phyloP scores from a whole-genome alignment of 1,284 basidiomycete genomes.

The Cutaneotrichosporon sp. region DNA sequence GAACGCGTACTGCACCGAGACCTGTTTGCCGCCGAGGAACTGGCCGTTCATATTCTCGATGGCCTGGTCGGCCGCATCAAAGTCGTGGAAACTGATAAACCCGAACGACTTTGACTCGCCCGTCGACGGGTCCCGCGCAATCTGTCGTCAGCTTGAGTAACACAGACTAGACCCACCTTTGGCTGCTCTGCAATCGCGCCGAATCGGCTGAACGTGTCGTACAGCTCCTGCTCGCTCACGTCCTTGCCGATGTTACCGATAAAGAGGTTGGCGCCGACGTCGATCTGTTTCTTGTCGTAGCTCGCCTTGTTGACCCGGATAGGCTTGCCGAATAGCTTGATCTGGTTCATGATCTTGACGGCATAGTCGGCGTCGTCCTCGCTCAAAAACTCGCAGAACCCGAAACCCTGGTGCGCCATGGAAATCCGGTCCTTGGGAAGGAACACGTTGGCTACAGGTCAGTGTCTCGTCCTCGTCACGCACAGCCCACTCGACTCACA shows the following conservation, averaged over 20 bases:
- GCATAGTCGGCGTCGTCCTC: constrained; percentile 99
- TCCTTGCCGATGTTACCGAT: constrained; percentile 90
- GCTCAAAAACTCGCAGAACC: constrained; percentile 97
- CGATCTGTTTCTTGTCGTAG: constrained; percentile 95
- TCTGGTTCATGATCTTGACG: constrained; percentile 99
- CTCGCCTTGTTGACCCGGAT: constrained; percentile 97
- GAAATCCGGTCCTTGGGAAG: constrained; percentile 99
- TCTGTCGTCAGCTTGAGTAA: constrained; percentile 51
- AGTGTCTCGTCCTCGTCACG: constrained; percentile 2
- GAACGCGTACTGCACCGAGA: constrained; percentile 94
- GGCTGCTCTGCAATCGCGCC: constrained; percentile 90
- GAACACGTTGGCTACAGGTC: constrained; percentile 76
- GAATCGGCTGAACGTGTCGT: constrained; percentile 92
- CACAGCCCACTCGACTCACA: constrained; percentile 55
- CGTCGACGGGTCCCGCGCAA: constrained; percentile 77
- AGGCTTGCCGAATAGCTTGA: constrained; percentile 97
- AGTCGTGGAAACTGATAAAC: constrained; percentile 94
- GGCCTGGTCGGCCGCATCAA: constrained; percentile 93
- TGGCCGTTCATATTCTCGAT: constrained; percentile 95
- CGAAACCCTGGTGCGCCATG: constrained; percentile 96
- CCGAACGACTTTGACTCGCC: constrained; percentile 93
- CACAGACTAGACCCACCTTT: constrained; percentile 60
- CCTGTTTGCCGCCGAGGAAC: constrained; percentile 96
- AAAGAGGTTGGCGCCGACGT: constrained; percentile 96
- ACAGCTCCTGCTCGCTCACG: constrained; percentile 86